Evolutionary conservation across 495 filamentous ascomycete genomes (phyloP).

Genomic region (Aspergillus steynii): DNA sequence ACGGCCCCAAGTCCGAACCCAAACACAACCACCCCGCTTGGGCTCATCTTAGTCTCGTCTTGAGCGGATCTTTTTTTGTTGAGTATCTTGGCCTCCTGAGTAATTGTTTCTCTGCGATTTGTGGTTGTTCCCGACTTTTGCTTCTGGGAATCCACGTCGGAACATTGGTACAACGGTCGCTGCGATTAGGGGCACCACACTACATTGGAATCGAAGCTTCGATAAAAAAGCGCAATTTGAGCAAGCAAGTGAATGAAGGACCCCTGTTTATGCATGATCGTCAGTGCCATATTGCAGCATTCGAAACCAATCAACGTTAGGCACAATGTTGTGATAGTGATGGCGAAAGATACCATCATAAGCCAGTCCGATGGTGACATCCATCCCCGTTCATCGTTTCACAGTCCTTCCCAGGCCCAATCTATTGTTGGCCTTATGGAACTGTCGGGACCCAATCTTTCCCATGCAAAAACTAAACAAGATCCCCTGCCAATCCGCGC

Average conservation of each 20-base stretch:
- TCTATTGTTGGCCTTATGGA: not conserved
- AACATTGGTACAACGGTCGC: not conserved
- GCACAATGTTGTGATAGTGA: slow-evolving; percentile 20
- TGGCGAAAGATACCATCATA: slow-evolving; percentile 21
- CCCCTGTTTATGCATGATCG: not conserved
- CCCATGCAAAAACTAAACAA: slow-evolving; percentile 3
- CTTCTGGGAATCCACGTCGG: not conserved
- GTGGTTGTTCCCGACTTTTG: not conserved
- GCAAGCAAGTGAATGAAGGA: not conserved
- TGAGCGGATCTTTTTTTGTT: not conserved
- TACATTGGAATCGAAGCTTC: not conserved
- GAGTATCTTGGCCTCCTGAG: not conserved
- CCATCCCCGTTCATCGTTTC: not conserved
- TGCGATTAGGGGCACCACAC: not conserved
- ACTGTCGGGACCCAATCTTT: not conserved
- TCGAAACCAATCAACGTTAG: slow-evolving; percentile 13
- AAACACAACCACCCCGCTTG: slow-evolving; percentile 4
- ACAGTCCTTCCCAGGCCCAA: not conserved
- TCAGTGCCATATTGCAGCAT: not conserved
- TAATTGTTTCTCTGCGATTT: not conserved
- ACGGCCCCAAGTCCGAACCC: not conserved
- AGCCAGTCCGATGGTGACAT: slow-evolving; percentile 21
- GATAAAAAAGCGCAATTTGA: not conserved
- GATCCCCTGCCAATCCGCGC: slow-evolving; percentile 1
- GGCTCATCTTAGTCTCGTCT: not conserved